Evolutionary conservation across 2,329 filamentous ascomycete species (phyloP).

Genomic region (Aspergillus spinulosporus): DNA sequence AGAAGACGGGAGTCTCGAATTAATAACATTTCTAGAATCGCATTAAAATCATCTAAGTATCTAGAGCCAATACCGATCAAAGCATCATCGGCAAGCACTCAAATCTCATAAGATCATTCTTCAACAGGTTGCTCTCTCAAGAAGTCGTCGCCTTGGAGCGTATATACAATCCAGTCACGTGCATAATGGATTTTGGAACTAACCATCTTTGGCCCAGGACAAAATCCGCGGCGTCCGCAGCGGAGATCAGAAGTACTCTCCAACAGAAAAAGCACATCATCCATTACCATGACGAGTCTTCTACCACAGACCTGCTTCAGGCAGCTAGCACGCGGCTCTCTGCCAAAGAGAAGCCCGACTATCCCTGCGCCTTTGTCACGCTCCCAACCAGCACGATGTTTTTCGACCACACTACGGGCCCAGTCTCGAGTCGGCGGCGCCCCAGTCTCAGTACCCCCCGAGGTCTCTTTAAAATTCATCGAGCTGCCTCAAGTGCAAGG

Average conservation of each 20-base stretch:
- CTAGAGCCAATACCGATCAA: not conserved
- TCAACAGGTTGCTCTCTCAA: not conserved
- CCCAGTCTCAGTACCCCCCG: slow-evolving; percentile 76
- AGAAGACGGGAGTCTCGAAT: not conserved
- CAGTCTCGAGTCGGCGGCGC: slow-evolving; percentile 84
- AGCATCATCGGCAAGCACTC: no score
- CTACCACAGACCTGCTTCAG: slow-evolving; percentile 62
- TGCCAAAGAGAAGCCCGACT: slow-evolving; percentile 55
- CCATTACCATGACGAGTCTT: slow-evolving; percentile 61
- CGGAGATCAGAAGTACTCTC: slow-evolving; percentile 26
- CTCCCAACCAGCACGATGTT: slow-evolving; percentile 52
- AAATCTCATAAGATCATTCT: not conserved
- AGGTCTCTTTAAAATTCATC: slow-evolving; percentile 71
- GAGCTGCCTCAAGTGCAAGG: slow-evolving; percentile 61
- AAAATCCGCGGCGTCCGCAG: slow-evolving; percentile 33
- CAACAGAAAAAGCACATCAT: slow-evolving; percentile 27
- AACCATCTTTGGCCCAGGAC: slow-evolving; percentile 23
- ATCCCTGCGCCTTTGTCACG: slow-evolving; percentile 71
- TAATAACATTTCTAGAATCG: not conserved
- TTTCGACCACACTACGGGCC: slow-evolving; percentile 68
- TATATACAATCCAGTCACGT: slow-evolving; percentile 25
- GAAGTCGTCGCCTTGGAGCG: not conserved
- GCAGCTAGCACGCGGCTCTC: slow-evolving; percentile 53
- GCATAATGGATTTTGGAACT: not conserved
- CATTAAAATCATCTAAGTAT: not conserved